Conservation (phyloP, 768 basidiomycete species). For the Tulasnella sp. region DNA sequence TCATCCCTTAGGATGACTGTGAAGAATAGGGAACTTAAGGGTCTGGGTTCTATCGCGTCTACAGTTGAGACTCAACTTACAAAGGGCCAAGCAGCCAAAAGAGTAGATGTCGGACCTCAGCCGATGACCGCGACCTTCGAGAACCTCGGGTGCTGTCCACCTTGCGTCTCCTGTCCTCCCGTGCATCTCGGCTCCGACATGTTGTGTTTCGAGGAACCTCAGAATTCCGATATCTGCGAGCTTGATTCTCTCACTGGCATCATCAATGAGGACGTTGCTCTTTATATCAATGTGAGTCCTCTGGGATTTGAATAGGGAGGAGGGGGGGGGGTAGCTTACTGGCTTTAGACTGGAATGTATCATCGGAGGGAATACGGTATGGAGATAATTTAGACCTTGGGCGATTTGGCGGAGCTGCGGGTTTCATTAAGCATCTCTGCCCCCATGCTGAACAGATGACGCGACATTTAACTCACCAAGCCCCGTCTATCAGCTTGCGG, state of each 20-base stretch:
- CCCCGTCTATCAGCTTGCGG: neutral
- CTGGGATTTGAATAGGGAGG: neutral
- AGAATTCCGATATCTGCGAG: neutral
- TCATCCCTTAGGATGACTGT: neutral
- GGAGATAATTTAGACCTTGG: neutral
- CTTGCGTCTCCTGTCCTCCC: constrained; percentile 7
- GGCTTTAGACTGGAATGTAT: neutral
- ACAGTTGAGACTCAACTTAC: neutral
- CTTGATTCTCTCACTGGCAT: neutral
- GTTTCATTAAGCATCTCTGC: neutral
- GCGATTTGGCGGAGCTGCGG: neutral
- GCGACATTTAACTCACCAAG: neutral
- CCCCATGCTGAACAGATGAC: neutral
- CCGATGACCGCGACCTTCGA: neutral
- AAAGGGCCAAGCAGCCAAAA: neutral
- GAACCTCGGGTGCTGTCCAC: neutral
- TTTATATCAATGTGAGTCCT: neutral
- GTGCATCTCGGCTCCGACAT: neutral
- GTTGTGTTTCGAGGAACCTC: neutral
- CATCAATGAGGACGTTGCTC: neutral
- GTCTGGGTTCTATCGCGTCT: neutral
- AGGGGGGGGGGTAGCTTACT: neutral
- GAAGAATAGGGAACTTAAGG: neutral
- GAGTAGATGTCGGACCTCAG: neutral
- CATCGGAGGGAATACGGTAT: neutral